Evolutionary conservation across 192 early-diverging fungal genomes (phyloP), one percentile per base, ranked within the genome.

Genomic region (Gryganskiella cystojenkinii): DNA sequence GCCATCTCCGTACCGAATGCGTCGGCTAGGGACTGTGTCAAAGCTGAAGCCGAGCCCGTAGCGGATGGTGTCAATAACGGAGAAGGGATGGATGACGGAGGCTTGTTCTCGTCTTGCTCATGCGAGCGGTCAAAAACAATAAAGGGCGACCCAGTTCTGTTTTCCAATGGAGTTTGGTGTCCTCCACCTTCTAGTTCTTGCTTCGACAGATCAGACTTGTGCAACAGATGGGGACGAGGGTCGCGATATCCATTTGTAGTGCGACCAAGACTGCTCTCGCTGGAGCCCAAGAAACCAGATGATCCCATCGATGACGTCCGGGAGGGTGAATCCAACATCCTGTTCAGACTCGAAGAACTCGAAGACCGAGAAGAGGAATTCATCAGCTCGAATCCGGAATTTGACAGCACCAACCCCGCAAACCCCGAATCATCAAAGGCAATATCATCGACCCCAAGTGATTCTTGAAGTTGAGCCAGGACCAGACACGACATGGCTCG

Each of bases 401-500:
- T 31, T n/a, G 54, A 28, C 4, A 8, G 31, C 47, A 20, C 31
- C 19, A 22, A 17, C 1, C 45, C 56, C 8, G 9, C 50, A 15
- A 52, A 64, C 20, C 56, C 49, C 5, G 71, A 28, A 37, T 65
- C 56, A 6, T 55, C 31, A 11, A 73, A 44, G 15, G 45, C 25
- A 15, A 19, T 25, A 13, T 54, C 56, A 8, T 59, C 42, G 20
- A 8, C 34, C 6, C 22, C 53, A 0, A 46, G 24, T 14, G 58
- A 54, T 34, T 71, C 70, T 20, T 71, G 58, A 3, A 63, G 34
- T 11, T 58, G 20, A 10, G 53, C 44, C 10, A 76, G 37, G 35
- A 63, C 73, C 30, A 76, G 73, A 35, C 73, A 76, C 3, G 73
- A 37, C n/a, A 76, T 56, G 28, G 73, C 73, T 30, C 73, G 20